Base-by-base conservation (phyloP, 2,329 filamentous ascomycete genomes). In the Shiraia sp. region DNA sequence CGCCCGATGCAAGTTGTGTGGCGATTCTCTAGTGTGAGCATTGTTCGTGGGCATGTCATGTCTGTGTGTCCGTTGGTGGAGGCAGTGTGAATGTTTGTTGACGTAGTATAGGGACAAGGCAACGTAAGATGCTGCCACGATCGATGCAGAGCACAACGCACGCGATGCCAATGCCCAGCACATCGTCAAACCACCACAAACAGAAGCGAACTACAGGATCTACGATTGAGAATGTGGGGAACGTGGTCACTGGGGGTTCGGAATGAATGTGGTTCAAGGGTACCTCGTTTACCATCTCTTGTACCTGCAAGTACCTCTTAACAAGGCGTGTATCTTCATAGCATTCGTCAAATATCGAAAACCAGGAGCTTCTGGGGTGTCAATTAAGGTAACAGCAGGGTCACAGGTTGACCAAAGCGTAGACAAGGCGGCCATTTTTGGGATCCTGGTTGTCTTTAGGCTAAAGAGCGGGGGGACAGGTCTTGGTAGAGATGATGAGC, bases 141-240 rank as follows among this genome's bases (percentile, higher is more conserved):
- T 55, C 39, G 37, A 43, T 41, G 43, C 40, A 43, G 24, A 37
- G 41, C 41, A 32, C 37, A 23, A 42, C 39, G 45, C 48, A 53
- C 45, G 47, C 55, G 47, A 54, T 36, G 47, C 30, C 38, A 57
- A 45, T 36, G 34, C 53, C 36, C 24, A 49, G 32, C 25, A 42
- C 29, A 49, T 48, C 45, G 50, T 47, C 48, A 45, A 28, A 40
- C 38, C 38, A 40, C 51, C 40, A 27, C 41, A 55, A 48, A 40
- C 30, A 49, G 53, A 54, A 59, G 47, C 47, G 47, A 57, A 49
- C 38, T 49, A 47, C 53, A 49, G 43, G 57, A 65, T 61, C 61
- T 57, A 49, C 55, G 42, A 45, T 52, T 53, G 52, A 53, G 47
- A 57, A 52, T 62, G 57, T 64, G 61, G 61, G 54, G 59, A 61